These are phyloP conservation scores for Polytrichum formosum DNA, from an alignment of 225 moss, liverwort and hornwort genomes.

Conservation along the genomic window DNA sequence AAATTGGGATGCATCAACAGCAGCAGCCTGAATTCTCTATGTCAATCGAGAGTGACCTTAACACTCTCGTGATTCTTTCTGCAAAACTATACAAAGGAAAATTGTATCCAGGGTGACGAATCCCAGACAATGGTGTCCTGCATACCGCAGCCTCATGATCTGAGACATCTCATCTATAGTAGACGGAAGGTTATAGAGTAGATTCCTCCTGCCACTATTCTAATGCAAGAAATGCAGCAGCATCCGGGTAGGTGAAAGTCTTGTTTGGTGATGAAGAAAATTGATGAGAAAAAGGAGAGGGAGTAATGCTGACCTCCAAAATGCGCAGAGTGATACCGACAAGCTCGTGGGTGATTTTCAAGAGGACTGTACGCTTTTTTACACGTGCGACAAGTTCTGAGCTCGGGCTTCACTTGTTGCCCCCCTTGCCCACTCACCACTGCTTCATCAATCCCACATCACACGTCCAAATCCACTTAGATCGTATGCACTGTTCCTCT, in stretches of 20 bases:
- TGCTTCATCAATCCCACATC: neutral
- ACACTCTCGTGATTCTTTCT: neutral
- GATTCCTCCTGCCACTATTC: neutral
- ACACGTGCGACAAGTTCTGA: conserved; percentile 75
- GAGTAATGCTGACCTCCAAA: conserved; percentile 63
- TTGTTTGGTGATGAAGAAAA: neutral
- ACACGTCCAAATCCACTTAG: neutral
- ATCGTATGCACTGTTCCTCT: neutral
- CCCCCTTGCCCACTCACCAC: conserved; percentile 23
- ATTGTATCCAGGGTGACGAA: neutral
- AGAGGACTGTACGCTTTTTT: conserved; percentile 58
- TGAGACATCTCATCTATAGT: neutral
- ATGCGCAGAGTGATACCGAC: conserved; percentile 81
- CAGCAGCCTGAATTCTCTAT: neutral
- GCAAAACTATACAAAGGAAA: conserved; percentile 1
- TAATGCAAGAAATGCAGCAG: neutral
- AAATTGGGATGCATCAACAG: neutral
- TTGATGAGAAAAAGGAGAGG: neutral
- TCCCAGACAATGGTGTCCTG: neutral
- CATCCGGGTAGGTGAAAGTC: neutral
- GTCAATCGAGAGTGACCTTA: neutral
- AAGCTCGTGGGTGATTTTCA: conserved; percentile 73
- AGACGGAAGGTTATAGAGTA: neutral
- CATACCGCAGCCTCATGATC: neutral
- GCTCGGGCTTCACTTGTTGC: conserved; percentile 12